A percentile compares a stretch with the other conserved stretches of the same genome.
Conservation (phyloP, 2,329 filamentous ascomycete species). For the Chaetoscypha palmicola region DNA sequence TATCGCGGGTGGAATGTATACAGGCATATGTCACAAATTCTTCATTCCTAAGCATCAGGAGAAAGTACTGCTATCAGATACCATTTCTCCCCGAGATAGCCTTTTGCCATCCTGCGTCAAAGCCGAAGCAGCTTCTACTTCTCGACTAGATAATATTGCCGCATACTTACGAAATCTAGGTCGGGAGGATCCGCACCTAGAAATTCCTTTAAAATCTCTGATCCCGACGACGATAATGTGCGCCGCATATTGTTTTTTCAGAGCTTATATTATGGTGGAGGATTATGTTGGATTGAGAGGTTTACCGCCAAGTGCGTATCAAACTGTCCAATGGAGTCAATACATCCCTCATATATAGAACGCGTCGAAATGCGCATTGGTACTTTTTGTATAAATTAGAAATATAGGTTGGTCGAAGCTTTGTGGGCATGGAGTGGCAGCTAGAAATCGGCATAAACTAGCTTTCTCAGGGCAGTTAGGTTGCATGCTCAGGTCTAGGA, state of each 20-base stretch:
- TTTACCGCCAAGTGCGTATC: not conserved
- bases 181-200: not conserved
- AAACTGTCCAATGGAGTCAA: not conserved
- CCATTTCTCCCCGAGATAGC: not conserved
- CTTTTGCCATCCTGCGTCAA: not conserved
- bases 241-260: not conserved
- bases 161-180: not conserved
- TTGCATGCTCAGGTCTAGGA: too few species aligned
- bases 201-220: not conserved
- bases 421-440: too few species aligned
- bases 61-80: not conserved
- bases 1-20: not conserved
- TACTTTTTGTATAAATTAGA: too few species aligned
- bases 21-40: not conserved
- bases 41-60: not conserved
- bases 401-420: too few species aligned
- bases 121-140: not conserved
- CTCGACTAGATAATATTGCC: not conserved
- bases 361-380: too few species aligned
- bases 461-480: too few species aligned
- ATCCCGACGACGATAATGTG: not conserved
- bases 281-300: not conserved
- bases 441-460: too few species aligned
- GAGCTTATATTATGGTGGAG: conserved; percentile 1
- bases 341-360: conserved; percentile 4